Base-by-base conservation (phyloP, 2,329 filamentous ascomycete species). In the Cytospora leucostoma region DNA sequence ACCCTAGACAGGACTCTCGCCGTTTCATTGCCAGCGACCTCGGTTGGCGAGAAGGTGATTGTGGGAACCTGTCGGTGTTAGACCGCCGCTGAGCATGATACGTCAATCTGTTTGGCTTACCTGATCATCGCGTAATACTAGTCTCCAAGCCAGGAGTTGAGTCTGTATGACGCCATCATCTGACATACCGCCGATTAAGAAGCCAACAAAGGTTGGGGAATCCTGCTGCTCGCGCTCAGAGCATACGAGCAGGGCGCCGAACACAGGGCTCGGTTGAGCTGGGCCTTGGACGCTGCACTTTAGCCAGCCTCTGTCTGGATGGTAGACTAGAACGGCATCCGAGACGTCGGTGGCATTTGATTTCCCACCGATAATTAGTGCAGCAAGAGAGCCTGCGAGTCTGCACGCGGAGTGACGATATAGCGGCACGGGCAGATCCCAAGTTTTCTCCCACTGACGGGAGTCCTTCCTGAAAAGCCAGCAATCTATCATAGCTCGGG, bases 141-240 rank as follows among this genome's bases (percentile, higher is more conserved):
- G 71, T 52, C 75, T 78, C 91, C 91, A 96, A 56, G 78, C 76
- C 79, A 89, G 88, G 15, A 88, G 78, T 63, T 88, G 84, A 50
- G 82, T 77, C 21, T 86, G 76, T 15, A 96, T 78, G 10, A 82
- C 78, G 3, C 89, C 91, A 71, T 88, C 82, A 47, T 76, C 76
- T 27, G 81, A 79, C 70, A 96, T 88, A 0, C 93, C 93, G 19
- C 93, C 93, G 19, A 86, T 79, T 2, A 95, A 69, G 1, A 94
- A 73, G 0, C 93, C 93, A 51, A 74, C 69, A 61, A 81, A 82
- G 5, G 67, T 71, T 51, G 74, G 65, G 32, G 75, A 70, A 50
- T 67, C 73, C 47, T 68, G 69, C 52, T 32, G 3, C 13, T 62
- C 10, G 12, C 56, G 17, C 7, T 64, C 53, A 51, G 68, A 44